phyloP scores from a whole-genome alignment of 176 grass and related monocot species.

The Cenchrus americanus region DNA sequence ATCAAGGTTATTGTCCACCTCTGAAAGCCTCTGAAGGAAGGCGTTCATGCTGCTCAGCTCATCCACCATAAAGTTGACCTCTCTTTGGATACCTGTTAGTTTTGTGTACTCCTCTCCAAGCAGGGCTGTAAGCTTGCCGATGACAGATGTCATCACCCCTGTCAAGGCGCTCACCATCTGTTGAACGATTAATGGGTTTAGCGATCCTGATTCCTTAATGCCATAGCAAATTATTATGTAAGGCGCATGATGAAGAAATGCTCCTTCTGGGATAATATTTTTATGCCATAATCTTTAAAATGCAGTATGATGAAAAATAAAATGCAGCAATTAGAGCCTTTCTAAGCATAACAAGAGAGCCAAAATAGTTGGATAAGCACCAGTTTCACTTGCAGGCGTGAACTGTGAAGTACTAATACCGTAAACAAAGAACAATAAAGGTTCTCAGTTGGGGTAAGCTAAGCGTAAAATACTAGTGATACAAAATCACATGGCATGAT shows the following conservation, averaged over 20 bases:
- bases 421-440: too few species aligned
- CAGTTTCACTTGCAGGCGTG: background rate
- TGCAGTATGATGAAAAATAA: background rate
- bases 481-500: too few species aligned
- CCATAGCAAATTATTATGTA: background rate
- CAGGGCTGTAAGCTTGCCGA: conserved; percentile 3
- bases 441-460: too few species aligned
- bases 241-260: background rate
- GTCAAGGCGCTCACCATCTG: conserved; percentile 27
- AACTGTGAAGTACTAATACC: too few species aligned
- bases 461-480: too few species aligned
- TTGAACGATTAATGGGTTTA: background rate
- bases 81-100: conserved; percentile 1
- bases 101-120: conserved; percentile 29
- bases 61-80: conserved; percentile 38
- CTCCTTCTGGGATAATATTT: background rate
- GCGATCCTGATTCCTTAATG: background rate
- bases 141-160: conserved; percentile 21
- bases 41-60: conserved; percentile 40
- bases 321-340: background rate
- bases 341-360: background rate
- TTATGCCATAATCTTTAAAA: background rate
- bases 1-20: conserved; percentile 11
- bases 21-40: conserved; percentile 16
- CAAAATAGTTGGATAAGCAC: background rate